Percentiles rank a stretch among this genome's conserved stretches.
phyloP scores from a whole-genome alignment of 805 yeast species.

The Maudiozyma barnettii region DNA sequence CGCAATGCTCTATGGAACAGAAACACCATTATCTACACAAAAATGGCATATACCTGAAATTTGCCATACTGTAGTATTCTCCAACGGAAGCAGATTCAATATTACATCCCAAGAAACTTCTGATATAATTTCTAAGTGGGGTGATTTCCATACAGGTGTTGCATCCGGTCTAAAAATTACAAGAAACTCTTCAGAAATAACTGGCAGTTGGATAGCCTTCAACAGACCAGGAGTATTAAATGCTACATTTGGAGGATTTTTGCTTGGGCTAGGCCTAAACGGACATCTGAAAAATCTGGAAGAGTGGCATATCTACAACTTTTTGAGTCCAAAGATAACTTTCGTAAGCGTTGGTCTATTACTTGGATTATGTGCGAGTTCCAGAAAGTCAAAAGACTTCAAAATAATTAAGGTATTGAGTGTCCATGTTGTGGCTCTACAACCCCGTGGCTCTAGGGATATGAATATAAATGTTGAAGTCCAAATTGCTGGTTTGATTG shows the following conservation, averaged over 20 bases:
- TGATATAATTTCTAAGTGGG: slow-evolving; percentile 54
- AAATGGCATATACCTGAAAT: slow-evolving; percentile 47
- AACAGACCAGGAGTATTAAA: slow-evolving; percentile 63
- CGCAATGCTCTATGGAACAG: slow-evolving; percentile 24
- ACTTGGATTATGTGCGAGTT: slow-evolving; percentile 88
- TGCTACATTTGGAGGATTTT: slow-evolving; percentile 88
- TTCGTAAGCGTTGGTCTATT: slow-evolving; percentile 78
- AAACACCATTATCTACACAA: slow-evolving; percentile 76
- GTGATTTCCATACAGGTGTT: slow-evolving; percentile 85
- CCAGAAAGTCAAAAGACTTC: slow-evolving; percentile 70
- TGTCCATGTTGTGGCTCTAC: slow-evolving; percentile 83
- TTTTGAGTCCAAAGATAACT: slow-evolving; percentile 80
- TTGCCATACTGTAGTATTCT: slow-evolving; percentile 55
- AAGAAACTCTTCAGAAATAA: slow-evolving; percentile 46
- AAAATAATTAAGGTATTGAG: slow-evolving; percentile 84
- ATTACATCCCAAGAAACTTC: slow-evolving; percentile 44
- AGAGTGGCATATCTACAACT: slow-evolving; percentile 94
- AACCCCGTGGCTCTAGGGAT: slow-evolving; percentile 87
- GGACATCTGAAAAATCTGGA: slow-evolving; percentile 78
- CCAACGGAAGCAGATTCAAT: slow-evolving; percentile 55
- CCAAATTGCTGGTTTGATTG: slow-evolving; percentile 86
- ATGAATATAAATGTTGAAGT: slow-evolving; percentile 73
- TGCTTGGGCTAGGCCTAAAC: slow-evolving; percentile 84
- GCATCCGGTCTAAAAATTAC: slow-evolving; percentile 77
- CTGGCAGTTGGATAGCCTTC: slow-evolving; percentile 86